Base-by-base conservation (phyloP, 768 basidiomycete species). In the Russula compacta region DNA sequence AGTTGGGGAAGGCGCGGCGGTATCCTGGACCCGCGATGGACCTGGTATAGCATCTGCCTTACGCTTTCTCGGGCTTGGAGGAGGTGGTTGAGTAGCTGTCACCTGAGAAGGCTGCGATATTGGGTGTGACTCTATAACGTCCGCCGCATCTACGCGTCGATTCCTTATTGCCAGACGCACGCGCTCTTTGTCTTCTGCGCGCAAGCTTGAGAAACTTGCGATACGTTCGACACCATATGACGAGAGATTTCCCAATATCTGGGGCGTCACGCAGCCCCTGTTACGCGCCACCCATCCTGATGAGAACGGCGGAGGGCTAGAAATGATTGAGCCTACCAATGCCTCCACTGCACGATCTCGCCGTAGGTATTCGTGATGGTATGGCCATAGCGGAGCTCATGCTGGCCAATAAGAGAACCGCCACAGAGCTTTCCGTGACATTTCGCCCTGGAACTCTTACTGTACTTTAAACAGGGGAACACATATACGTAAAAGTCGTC, bases 331-430 rank as follows among this genome's bases (percentile, higher is more conserved):
- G 60, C 76, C 67, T 72, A 87, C 87, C 89, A 91, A 66, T 91
- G 89, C 44, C 82, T 76, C 89, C 89, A 91, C 67, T 83, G 77
- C 3, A 89, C 81, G 0, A 77, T 80, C 70, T 87, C 85, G 50
- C 85, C 82, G 53, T 77, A 82, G 42, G 77, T 71, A 19, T 70
- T 73, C 9, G 68, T 67, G 7, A 70, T 71, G 6, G 77, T 77
- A 54, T 75, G 72, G 0, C 89, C 89, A 66, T 90, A 89, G n/a
- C 89, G 75, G 60, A 91, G 72, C 17, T 76, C 76, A 2, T 84
- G 86, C 15, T 76, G 70, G n/a, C 76, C 72, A 42, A 91, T 80
- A 0, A 67, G 52, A 1, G 80, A 70, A 39, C 81, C 83, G 21
- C 77, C 78, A 71, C 87, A 90, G 4, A 83, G 81, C 3, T 75